Base-by-base conservation (phyloP, 2,329 filamentous ascomycete species). In the Cordyceps militaris region DNA sequence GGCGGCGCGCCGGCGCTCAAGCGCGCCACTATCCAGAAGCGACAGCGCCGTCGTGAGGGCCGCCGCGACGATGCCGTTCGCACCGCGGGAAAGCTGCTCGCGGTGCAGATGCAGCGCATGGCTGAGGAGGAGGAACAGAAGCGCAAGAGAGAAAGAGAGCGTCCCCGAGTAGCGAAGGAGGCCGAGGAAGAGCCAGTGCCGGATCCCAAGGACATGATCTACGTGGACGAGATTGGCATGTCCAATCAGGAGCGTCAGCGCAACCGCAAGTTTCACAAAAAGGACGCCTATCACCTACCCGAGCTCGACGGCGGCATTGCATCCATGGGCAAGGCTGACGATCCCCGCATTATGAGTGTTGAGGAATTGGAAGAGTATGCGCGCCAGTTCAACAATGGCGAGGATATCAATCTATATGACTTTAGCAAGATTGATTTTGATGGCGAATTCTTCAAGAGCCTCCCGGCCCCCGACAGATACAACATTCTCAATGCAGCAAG, bases 381-480 rank as follows among this genome's bases (percentile, higher is more conserved):
- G 3, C 80, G 87, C 53, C 92, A 97, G 62, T 97, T 97, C 66
- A 84, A 97, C 66, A 85, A 84, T 60, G 94, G 94, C 56, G 91
- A 97, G 71, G 93, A 97, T 69, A 88, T 97, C 65, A 86, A 87
- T 63, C 73, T 92, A 5, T 97, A 97, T 72, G 93, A 97, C 73
- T 99, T 99, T 69, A 95, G 89, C 68, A 97, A 97, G 73, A 99
- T 99, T 65, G 94, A 99, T 69, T 99, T 97, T 66, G 89, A 97
- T 63, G 90, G 92, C 63, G 85, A 93, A 13, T 99, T 99, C 73
- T 99, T 99, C 74, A 84, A 88, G 69, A 96, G 91, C 69, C 73
- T 99, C 58, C 94, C 95, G 0, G 80, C 91, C 1, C 87, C 87
- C 2, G 94, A 99, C 74, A 84, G 93, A 50, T 99, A 99, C 76